These are phyloP conservation scores for Selenicereus undatus DNA, from an alignment of 148 eudicot genomes.

Conservation along the genomic window DNA sequence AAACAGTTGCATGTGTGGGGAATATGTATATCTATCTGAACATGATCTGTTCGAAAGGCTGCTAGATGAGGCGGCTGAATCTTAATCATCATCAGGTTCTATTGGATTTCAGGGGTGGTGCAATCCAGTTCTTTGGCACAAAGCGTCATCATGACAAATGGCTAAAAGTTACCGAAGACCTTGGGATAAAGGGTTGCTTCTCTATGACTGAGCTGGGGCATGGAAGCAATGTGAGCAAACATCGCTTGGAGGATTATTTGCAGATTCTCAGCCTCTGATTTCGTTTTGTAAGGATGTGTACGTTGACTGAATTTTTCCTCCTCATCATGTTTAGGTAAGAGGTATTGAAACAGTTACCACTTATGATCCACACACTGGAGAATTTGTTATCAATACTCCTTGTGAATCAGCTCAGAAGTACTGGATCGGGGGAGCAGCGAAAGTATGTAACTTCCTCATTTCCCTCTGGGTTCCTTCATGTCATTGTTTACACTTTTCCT, in stretches of 20 bases:
- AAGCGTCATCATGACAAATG: constrained; percentile 95
- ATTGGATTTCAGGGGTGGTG: constrained; percentile 77
- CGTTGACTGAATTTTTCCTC: not conserved
- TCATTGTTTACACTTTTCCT: not conserved
- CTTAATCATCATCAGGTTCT: not conserved
- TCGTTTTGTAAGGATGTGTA: not conserved
- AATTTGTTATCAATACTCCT: constrained; percentile 82
- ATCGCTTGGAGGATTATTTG: not conserved
- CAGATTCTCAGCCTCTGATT: constrained; percentile 3
- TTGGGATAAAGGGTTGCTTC: constrained; percentile 78
- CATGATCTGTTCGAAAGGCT: not conserved
- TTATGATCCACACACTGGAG: constrained; percentile 66
- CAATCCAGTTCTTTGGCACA: constrained; percentile 87
- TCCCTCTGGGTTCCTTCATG: not conserved
- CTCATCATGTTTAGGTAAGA: constrained; percentile 54
- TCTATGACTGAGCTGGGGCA: constrained; percentile 98
- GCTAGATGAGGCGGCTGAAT: constrained; percentile 1
- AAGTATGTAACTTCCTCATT: constrained; percentile 39
- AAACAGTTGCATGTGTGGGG: not conserved
- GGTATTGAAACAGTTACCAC: constrained; percentile 89
- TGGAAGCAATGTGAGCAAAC: constrained; percentile 88
- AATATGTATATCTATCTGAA: not conserved
- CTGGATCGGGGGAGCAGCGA: constrained; percentile 98
- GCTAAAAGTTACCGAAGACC: constrained; percentile 65
- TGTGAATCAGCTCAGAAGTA: constrained; percentile 96